Percentiles rank a stretch among this genome's conserved stretches.
phyloP scores from a whole-genome alignment of 1,139 yeast genomes.

The Sugiyamaella xylanicola region DNA sequence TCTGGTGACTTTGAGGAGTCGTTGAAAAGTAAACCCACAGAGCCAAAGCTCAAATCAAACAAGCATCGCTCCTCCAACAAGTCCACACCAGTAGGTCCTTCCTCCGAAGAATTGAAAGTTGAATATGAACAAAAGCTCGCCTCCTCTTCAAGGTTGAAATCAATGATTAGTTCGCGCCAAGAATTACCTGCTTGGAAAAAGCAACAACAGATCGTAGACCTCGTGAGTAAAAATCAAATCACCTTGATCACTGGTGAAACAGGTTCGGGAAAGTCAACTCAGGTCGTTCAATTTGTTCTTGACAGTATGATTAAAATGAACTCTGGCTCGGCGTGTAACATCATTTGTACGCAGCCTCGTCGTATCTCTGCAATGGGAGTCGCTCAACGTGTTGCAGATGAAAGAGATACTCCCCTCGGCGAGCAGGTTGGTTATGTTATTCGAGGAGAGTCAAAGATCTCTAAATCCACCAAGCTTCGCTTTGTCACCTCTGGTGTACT shows the following conservation, averaged over 20 bases:
- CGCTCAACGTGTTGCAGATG: conserved; percentile 90
- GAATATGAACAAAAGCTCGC: conserved; percentile 24
- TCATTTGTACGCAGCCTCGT: conserved; percentile 92
- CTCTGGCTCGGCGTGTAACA: conserved; percentile 53
- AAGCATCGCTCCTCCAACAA: neutral
- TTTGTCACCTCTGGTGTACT: conserved; percentile 94
- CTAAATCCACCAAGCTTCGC: conserved; percentile 62
- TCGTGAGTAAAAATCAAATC: conserved; percentile 62
- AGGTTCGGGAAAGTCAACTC: conserved; percentile 95
- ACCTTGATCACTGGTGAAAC: conserved; percentile 93
- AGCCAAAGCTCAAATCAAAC: neutral
- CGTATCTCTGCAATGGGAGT: conserved; percentile 94
- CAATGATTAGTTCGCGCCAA: conserved; percentile 51
- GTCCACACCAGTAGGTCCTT: conserved; percentile 2
- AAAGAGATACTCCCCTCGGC: conserved; percentile 70
- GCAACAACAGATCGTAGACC: conserved; percentile 54
- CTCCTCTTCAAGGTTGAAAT: conserved; percentile 35
- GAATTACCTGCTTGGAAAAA: conserved; percentile 84
- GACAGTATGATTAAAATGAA: conserved; percentile 53
- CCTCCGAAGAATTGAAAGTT: conserved; percentile 22
- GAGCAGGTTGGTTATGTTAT: conserved; percentile 85
- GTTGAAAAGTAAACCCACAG: neutral
- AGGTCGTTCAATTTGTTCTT: conserved; percentile 82
- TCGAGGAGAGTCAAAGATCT: conserved; percentile 81
- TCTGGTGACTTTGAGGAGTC: conserved; percentile 35